phyloP scores from a whole-genome alignment of 306 rosid genomes.

The Fragaria ananassa region DNA sequence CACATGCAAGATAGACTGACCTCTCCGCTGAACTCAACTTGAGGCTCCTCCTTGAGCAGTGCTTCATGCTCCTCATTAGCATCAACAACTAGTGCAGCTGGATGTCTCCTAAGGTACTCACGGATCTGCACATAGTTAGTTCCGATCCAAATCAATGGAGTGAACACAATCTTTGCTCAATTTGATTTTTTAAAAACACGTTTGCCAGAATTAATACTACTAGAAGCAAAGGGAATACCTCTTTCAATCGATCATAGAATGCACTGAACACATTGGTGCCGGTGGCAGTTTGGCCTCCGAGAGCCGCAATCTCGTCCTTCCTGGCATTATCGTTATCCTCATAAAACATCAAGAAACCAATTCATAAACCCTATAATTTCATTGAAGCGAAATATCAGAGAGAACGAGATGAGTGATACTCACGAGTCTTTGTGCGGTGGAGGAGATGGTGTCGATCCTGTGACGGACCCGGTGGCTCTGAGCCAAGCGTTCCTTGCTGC shows the following conservation, averaged over 20 bases:
- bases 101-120: constrained; percentile 92
- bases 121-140: constrained; percentile 58
- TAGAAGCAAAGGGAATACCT: constrained; percentile 36
- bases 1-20: constrained; percentile 29
- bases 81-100: constrained; percentile 84
- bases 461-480: constrained; percentile 86
- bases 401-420: not conserved
- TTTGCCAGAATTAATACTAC: constrained; percentile 10
- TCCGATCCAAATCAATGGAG: not conserved
- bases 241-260: constrained; percentile 88
- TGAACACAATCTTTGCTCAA: not conserved
- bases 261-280: constrained; percentile 91
- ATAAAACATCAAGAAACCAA: constrained; percentile 30
- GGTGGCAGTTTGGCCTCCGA: constrained; percentile 90
- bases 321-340: constrained; percentile 83
- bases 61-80: constrained; percentile 67
- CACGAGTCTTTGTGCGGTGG: constrained; percentile 71
- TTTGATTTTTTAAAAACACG: not conserved
- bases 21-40: constrained; percentile 93
- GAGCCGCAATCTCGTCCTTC: constrained; percentile 93
- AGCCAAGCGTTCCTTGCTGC: constrained; percentile 65
- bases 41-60: constrained; percentile 82
- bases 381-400: not conserved
- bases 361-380: constrained; percentile 4
- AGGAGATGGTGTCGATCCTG: constrained; percentile 68